Base-by-base conservation (phyloP, 208 protist genomes). In the Wallacemonas rigidus region DNA sequence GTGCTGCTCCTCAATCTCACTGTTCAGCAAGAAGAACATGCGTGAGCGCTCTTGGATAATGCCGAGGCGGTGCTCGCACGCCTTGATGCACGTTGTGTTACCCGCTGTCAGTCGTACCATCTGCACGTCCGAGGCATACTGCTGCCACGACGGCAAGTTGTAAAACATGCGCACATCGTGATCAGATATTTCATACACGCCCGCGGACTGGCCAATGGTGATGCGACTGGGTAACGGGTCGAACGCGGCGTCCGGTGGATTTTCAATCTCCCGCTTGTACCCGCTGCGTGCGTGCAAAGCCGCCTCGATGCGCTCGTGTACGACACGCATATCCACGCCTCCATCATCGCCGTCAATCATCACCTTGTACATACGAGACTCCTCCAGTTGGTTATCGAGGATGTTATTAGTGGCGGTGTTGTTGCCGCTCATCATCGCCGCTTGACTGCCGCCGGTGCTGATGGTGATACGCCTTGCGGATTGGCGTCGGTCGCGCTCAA, bases 41-140 rank as follows among this genome's bases (percentile, higher is more conserved):
- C 89, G 77, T n/a, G 89, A 95, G 40, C 89, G 92, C 76, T 96
- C 90, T 75, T 97, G 90, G 71, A 97, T 94, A 79, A 97, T 97
- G 57, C 90, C 91, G 38, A 97, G 81, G 17, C 93, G 87, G 60
- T 97, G 90, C 38, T 81, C 80, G 70, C 93, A 97, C 7, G 91
- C 90, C 12, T 82, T 87, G 38, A 89, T 82, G 69, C 89, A 95
- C 38, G 67, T 67, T 8, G 81, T 86, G 79, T 96, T 86, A 48
- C 85, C 82, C 57, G 93, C 86, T 36, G 88, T 94, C 6, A 90
- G 83, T 54, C 80, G 78, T 58, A 96, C 72, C 57, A 80, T 80
- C 64, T 95, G 86, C 56, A 93, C 83, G 73, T 95, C 89, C 50
- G 70, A 57, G 26, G 87, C 82, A 63, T 93, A 96, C 71, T 86